phyloP scores from a whole-genome alignment of 2,329 filamentous ascomycete species.

The Aschersonia sp. region DNA sequence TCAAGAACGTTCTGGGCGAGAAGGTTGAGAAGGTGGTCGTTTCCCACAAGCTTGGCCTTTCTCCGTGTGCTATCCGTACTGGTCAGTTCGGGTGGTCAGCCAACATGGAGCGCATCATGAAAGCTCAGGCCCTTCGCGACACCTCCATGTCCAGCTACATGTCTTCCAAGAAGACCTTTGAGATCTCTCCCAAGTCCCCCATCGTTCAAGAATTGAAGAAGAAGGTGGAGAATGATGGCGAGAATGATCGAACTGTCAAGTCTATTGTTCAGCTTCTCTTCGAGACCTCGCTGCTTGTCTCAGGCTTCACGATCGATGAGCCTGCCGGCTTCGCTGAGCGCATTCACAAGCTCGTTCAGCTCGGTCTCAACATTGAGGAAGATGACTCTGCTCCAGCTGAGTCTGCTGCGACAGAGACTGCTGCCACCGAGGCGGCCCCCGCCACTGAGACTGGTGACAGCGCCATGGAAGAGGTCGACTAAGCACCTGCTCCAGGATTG shows the following conservation, averaged over 20 bases:
- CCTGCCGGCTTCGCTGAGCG: constrained; percentile 95
- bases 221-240: constrained; percentile 95
- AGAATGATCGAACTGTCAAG: constrained; percentile 98
- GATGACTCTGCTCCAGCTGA: constrained; percentile 53
- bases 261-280: constrained; percentile 96
- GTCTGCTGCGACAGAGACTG: constrained; percentile 25
- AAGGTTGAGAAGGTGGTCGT: constrained; percentile 99
- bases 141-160: constrained; percentile 99
- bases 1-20: constrained; percentile 98
- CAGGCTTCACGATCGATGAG: constrained; percentile 99
- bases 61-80: constrained; percentile 96
- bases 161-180: constrained; percentile 99
- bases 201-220: constrained; percentile 99
- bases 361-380: constrained; percentile 95
- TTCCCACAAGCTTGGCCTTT: constrained; percentile 87
- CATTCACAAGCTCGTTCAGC: constrained; percentile 98
- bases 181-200: constrained; percentile 96
- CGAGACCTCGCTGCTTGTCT: constrained; percentile 96
- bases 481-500: constrained; percentile 23
- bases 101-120: constrained; percentile 99
- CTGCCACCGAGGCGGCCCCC: constrained; percentile 43
- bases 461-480: constrained; percentile 99
- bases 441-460: constrained; percentile 61
- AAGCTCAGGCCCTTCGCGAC: constrained; percentile 98
- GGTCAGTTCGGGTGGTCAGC: constrained; percentile 99